phyloP scores from a whole-genome alignment of 352 stramenopile species.

The Globisporangium nodosum region DNA sequence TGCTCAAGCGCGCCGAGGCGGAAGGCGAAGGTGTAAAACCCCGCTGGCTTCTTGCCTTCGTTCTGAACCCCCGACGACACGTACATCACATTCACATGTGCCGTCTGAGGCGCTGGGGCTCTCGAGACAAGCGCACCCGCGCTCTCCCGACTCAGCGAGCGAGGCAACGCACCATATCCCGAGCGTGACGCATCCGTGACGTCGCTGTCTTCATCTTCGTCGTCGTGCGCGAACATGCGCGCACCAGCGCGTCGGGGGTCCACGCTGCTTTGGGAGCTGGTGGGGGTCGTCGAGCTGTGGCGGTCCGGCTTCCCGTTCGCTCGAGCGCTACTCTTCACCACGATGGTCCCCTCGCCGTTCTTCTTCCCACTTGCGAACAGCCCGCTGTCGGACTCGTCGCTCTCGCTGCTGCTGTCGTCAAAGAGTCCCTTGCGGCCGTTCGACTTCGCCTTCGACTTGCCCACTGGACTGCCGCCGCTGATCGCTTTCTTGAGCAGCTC shows the following conservation, averaged over 20 bases:
- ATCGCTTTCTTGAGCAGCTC: slow-evolving; percentile 70
- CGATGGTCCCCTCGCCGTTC: slow-evolving; percentile 15
- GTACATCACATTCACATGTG: slow-evolving; percentile 34
- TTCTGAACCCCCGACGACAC: slow-evolving; percentile 47
- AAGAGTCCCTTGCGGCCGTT: slow-evolving; percentile 61
- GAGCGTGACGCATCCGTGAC: slow-evolving; percentile 10
- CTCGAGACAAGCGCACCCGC: slow-evolving; percentile 4
- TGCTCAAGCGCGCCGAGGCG: slow-evolving; percentile 30
- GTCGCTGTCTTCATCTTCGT: slow-evolving; percentile 15
- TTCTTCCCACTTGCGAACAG: slow-evolving; percentile 33
- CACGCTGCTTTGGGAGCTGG: slow-evolving; percentile 10
- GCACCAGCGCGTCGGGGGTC: not conserved
- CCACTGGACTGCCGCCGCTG: slow-evolving; percentile 10
- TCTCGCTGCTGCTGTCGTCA: slow-evolving; percentile 65
- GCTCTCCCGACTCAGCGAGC: slow-evolving; percentile 3
- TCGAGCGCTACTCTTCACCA: slow-evolving; percentile 7
- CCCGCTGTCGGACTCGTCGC: slow-evolving; percentile 37
- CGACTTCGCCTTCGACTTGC: slow-evolving; percentile 22
- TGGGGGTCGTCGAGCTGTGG: slow-evolving; percentile 11
- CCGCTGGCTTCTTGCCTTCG: slow-evolving; percentile 56
- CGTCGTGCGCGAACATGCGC: slow-evolving; percentile 15
- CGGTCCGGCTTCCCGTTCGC: slow-evolving; percentile 10
- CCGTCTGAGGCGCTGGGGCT: not conserved
- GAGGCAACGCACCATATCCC: slow-evolving; percentile 5
- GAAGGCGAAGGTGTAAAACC: slow-evolving; percentile 69